Conservation (phyloP, 1,284 basidiomycete species). For the Naganishia liquefaciens region DNA sequence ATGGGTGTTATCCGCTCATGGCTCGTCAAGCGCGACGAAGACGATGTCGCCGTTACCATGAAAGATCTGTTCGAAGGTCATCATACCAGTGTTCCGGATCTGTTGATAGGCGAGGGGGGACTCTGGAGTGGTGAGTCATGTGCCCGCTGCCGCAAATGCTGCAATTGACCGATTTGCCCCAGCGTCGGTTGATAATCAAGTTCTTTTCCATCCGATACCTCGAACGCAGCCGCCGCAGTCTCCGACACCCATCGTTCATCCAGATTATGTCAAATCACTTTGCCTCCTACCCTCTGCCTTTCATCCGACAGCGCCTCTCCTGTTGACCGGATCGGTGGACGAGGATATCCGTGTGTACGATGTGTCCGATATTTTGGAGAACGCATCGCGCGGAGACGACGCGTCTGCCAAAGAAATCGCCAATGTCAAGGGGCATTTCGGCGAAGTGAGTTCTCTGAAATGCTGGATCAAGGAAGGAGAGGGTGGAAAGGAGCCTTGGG, state of each 20-base stretch:
- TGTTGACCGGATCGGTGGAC: conserved; percentile 72
- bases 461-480: conserved; percentile 65
- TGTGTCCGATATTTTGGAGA: conserved; percentile 61
- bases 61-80: conserved; percentile 46
- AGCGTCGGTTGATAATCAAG: conserved; percentile 86
- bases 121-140: conserved; percentile 76
- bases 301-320: conserved; percentile 64
- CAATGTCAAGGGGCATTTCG: conserved; percentile 79
- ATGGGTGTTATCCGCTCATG: conserved; percentile 72
- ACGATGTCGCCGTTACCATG: conserved; percentile 29
- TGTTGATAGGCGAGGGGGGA: conserved; percentile 65
- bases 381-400: conserved; percentile 31
- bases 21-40: conserved; percentile 36
- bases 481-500: conserved; percentile 65
- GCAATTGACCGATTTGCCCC: conserved; percentile 8
- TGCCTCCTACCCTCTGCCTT: conserved; percentile 65
- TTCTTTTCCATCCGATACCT: conserved; percentile 61
- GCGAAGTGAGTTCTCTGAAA: conserved; percentile 72
- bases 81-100: conserved; percentile 60
- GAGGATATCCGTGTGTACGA: conserved; percentile 71
- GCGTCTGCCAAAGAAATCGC: conserved; percentile 53
- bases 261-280: conserved; percentile 68
- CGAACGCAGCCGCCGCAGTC: conserved; percentile 48
- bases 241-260: conserved; percentile 64
- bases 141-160: too few relatives aligned